phyloP scores from a whole-genome alignment of 2,329 filamentous ascomycete species.

The Alternaria atra region DNA sequence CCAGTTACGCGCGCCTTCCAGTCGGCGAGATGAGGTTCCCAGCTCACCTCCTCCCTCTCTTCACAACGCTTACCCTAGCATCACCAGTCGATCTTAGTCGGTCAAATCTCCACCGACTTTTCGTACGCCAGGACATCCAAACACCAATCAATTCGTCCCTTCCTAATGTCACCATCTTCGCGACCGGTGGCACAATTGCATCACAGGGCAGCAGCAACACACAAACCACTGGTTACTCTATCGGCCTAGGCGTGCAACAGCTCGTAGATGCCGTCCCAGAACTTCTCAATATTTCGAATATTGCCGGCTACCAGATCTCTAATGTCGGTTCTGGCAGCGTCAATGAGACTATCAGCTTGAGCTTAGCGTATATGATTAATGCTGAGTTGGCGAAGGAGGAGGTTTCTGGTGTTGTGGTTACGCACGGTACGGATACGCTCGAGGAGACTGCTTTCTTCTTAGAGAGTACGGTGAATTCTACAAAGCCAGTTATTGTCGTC shows the following conservation, averaged over 20 bases:
- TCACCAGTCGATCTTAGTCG: conserved; percentile 32
- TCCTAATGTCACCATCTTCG: conserved; percentile 66
- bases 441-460: conserved; percentile 72
- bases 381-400: conserved; percentile 57
- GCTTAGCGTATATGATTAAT: conserved; percentile 60
- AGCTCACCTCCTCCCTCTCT: conserved; percentile 28
- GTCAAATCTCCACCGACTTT: conserved; percentile 30
- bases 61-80: conserved; percentile 30
- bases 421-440: conserved; percentile 72
- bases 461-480: conserved; percentile 64
- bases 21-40: conserved; percentile 34
- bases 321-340: conserved; percentile 52
- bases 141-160: conserved; percentile 56
- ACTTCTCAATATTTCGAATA: conserved; percentile 63
- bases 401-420: conserved; percentile 63
- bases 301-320: conserved; percentile 58
- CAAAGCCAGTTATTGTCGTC: conserved; percentile 68
- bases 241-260: conserved; percentile 60
- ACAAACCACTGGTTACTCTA: conserved; percentile 65
- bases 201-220: conserved; percentile 59
- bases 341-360: conserved; percentile 60
- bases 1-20: background rate
- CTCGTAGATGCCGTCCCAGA: conserved; percentile 66
- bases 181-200: conserved; percentile 68
- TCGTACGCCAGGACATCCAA: conserved; percentile 43